These are phyloP conservation scores for Cunninghamia lanceolata DNA, from an alignment of 75 land plant genomes.

Conservation along the genomic window DNA sequence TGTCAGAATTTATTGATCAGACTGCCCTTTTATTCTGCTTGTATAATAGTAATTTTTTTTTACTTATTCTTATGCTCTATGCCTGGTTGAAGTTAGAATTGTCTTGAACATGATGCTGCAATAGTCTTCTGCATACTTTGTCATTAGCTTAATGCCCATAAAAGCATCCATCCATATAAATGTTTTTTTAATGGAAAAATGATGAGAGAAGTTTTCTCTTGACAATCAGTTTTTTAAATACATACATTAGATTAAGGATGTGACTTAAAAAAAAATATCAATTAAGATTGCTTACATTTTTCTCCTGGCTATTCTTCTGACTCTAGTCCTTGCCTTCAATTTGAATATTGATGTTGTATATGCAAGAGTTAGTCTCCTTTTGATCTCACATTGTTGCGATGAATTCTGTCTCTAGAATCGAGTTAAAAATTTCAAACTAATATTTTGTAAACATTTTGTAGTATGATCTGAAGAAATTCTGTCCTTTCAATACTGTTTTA, in stretches of 20 bases:
- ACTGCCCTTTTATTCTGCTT: neutral
- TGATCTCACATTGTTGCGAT: neutral
- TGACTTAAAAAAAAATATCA: neutral
- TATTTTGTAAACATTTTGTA: constrained; percentile 26
- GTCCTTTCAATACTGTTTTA: constrained; percentile 91
- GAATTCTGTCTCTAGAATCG: neutral
- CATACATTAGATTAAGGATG: neutral
- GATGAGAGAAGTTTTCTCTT: no score
- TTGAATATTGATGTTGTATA: neutral
- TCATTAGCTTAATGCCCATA: neutral
- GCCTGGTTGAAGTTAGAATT: neutral
- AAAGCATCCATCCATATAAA: neutral
- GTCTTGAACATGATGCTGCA: neutral
- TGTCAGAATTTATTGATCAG: neutral
- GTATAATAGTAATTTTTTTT: neutral
- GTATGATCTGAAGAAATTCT: constrained; percentile 93
- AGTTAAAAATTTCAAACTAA: neutral
- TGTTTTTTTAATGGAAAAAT: neutral
- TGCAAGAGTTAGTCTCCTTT: neutral
- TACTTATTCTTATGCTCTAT: neutral
- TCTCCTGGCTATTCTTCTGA: neutral
- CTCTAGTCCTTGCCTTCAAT: neutral
- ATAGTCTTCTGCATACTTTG: neutral
- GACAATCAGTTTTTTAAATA: neutral
- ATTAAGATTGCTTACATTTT: neutral